These are phyloP conservation scores for Diaporthe ilicicola DNA, from an alignment of 2,329 filamentous ascomycete species.

Conservation along the genomic window DNA sequence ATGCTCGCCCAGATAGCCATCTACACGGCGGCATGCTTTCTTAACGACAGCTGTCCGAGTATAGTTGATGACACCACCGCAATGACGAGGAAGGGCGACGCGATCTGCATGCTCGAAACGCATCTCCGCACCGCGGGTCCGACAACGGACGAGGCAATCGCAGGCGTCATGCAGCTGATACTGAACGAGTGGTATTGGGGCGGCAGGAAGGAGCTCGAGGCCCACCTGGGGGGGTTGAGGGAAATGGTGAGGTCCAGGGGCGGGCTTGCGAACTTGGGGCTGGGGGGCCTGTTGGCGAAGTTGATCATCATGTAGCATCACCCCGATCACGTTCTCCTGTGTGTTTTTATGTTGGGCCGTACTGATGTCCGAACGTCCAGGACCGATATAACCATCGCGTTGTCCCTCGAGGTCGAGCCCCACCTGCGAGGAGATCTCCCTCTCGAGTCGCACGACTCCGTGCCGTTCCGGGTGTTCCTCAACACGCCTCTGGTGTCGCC, in stretches of 20 bases:
- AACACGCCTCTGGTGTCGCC: constrained; percentile 57
- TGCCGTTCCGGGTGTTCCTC: constrained; percentile 53
- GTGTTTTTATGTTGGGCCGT: background rate
- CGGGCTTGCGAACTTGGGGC: constrained; percentile 54
- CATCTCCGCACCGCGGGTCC: constrained; percentile 49
- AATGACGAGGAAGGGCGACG: constrained; percentile 52
- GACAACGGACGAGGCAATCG: constrained; percentile 56
- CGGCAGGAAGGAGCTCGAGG: constrained; percentile 51
- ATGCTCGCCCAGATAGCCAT: constrained; percentile 58
- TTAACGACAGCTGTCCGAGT: constrained; percentile 55
- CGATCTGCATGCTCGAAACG: constrained; percentile 56
- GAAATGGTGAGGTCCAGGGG: constrained; percentile 58
- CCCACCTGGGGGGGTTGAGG: constrained; percentile 56
- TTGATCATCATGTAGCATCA: constrained; percentile 56
- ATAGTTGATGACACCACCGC: constrained; percentile 51
- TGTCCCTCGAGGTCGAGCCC: constrained; percentile 56
- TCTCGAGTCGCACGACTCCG: constrained; percentile 52
- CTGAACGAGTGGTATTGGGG: constrained; percentile 65
- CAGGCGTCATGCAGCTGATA: constrained; percentile 58
- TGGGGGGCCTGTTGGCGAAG: constrained; percentile 57
- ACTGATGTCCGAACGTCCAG: constrained; percentile 40
- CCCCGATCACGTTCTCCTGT: background rate
- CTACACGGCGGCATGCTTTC: constrained; percentile 60
- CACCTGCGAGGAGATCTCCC: constrained; percentile 50
- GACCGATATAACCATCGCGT: constrained; percentile 56